Conservation (phyloP, 257 asterid species). For the Gardenia jasminoides region DNA sequence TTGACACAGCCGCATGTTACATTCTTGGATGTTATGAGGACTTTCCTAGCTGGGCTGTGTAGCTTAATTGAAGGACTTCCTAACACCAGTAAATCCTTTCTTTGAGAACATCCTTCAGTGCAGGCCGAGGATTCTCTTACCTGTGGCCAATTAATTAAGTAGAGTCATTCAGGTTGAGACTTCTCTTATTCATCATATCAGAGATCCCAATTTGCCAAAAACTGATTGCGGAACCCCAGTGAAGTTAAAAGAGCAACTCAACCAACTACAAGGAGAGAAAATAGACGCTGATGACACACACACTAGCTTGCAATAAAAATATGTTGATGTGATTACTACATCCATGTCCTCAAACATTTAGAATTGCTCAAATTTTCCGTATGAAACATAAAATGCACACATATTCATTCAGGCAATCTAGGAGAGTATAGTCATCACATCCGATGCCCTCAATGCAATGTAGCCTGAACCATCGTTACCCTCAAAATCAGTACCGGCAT, state of each 20-base stretch:
- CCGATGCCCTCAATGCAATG: constrained; percentile 71
- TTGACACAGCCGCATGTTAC: not conserved
- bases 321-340: not conserved
- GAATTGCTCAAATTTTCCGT: constrained; percentile 6
- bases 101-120: not conserved
- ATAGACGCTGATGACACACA: constrained; percentile 7
- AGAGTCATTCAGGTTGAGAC: too few relatives aligned
- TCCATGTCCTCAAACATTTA: constrained; percentile 7
- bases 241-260: not conserved
- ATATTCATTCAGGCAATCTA: constrained; percentile 24
- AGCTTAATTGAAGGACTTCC: not conserved
- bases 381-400: constrained; percentile 3
- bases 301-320: constrained; percentile 8
- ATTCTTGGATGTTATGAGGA: not conserved
- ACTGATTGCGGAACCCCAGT: not conserved
- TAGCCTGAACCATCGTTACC: constrained; percentile 72
- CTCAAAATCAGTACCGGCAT: constrained; percentile 84
- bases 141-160: too few relatives aligned
- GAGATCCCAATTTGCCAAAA: too few relatives aligned
- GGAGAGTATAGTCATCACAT: constrained; percentile 77
- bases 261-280: not conserved
- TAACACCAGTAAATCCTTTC: not conserved
- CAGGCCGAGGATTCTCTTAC: not conserved
- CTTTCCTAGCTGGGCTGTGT: not conserved
- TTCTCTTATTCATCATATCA: too few relatives aligned